Base-by-base conservation (phyloP, 805 yeast genomes). In the Diddensiella caesifluorescens region DNA sequence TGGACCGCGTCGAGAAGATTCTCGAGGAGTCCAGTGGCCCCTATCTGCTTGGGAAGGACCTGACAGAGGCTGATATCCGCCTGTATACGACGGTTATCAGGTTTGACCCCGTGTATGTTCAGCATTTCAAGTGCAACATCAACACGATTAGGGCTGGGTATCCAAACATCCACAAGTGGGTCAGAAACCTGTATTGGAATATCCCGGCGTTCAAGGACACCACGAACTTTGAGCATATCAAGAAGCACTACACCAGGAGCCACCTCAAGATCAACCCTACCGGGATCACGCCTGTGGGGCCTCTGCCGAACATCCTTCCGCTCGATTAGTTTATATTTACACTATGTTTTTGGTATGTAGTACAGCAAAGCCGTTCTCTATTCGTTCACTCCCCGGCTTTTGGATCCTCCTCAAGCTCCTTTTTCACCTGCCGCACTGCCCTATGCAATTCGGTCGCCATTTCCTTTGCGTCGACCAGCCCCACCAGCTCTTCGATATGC, bases 101-200 rank as follows among this genome's bases (percentile, higher is more conserved):
- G 55, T 90, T 90, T 56, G 97, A 90, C 61, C 83, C 94, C 1
- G 95, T 88, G 18, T 90, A 90, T 59, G 90, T 83, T 41, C 95
- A 89, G 63, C 97, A 90, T 63, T 92, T 90, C 76, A 92, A 90
- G 66, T 85, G 95, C 63, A 90, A 90, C 63, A 62, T 87, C 47
- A 80, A 80, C 36, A 82, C 80, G 70, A 83, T 90, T 54, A 76
- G 96, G 58, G 61, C 56, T 32, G 84, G 86, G 49, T 90, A 77
- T 61, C 97, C 97, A 18, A 65, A 70, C 53, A 63, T 89, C 41
- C 82, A 87, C 64, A 67, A 76, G 46, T 90, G 95, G 95, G 62
- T 89, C 53, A 71, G 83, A 52, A 76, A 83, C 51, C 71, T 92
- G 54, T 92, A 89, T 66, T 88, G 96, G 95, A 69, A 71, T 38